Conservation (phyloP, 2,329 filamentous ascomycete genomes). For the Venturia pyrina region DNA sequence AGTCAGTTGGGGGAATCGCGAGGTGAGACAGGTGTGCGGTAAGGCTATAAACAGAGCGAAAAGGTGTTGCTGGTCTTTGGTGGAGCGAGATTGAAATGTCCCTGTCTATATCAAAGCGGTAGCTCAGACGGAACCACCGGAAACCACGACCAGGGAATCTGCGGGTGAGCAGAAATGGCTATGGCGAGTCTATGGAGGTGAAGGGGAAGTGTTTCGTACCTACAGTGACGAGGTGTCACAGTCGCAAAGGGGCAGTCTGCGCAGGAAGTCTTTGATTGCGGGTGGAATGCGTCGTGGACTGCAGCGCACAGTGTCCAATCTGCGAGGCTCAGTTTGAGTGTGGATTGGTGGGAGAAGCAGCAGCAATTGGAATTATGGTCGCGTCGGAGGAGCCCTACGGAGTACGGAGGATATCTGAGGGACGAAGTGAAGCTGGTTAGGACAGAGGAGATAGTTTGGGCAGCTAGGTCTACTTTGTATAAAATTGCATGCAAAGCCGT, state of each 20-base stretch:
- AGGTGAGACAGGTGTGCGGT: not conserved
- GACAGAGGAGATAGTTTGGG: too few relatives aligned
- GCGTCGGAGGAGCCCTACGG: not conserved
- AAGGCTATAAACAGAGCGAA: not conserved
- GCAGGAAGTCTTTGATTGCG: not conserved
- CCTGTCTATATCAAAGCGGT: not conserved
- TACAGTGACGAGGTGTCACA: not conserved
- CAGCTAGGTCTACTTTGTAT: too few relatives aligned
- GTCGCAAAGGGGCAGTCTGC: not conserved
- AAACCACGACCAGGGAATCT: not conserved
- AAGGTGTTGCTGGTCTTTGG: not conserved
- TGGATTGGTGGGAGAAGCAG: not conserved
- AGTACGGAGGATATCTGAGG: not conserved
- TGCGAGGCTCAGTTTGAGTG: not conserved
- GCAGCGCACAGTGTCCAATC: not conserved
- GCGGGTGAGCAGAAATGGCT: not conserved
- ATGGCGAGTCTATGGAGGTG: not conserved
- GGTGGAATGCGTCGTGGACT: not conserved
- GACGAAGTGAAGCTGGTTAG: not conserved
- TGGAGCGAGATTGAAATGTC: not conserved
- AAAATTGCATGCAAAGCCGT: not conserved
- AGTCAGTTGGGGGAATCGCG: not conserved
- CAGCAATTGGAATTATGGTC: constrained; percentile 1
- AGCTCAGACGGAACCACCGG: not conserved
- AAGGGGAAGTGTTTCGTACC: not conserved